Evolutionary conservation across 1,284 basidiomycete species (phyloP).

Genomic region (Filobasidium uniguttulatum): DNA sequence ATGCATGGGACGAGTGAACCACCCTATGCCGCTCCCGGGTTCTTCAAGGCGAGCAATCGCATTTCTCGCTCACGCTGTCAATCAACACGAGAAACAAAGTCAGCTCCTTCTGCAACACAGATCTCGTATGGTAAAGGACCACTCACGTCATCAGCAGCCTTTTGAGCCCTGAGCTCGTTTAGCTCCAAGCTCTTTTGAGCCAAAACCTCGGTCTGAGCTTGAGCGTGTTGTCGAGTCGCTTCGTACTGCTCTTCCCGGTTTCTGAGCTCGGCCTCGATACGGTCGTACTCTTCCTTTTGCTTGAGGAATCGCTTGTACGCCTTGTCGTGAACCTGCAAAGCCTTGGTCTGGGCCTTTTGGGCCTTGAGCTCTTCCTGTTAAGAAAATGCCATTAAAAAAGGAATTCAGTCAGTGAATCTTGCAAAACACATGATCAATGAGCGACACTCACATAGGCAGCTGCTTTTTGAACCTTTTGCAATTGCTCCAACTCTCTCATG

Average conservation of each 20-base stretch:
- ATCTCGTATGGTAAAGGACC: too few relatives aligned
- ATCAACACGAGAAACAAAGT: neutral
- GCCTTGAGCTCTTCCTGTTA: conserved; percentile 34
- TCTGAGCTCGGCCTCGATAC: conserved; percentile 31
- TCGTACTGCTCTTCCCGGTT: conserved; percentile 37
- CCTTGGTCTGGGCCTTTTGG: conserved; percentile 33
- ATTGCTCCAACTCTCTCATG: conserved; percentile 35
- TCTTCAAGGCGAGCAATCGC: conserved; percentile 35
- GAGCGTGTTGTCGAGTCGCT: conserved; percentile 19
- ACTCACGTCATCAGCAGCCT: conserved; percentile 40
- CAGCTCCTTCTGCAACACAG: neutral
- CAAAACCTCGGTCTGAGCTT: conserved; percentile 20
- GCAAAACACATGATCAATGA: too few relatives aligned
- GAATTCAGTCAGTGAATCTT: neutral
- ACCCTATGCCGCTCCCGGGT: conserved; percentile 33
- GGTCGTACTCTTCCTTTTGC: conserved; percentile 37
- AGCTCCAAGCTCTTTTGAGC: conserved; percentile 35
- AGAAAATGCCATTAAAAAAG: neutral
- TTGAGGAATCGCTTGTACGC: conserved; percentile 31
- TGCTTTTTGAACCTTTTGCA: conserved; percentile 33
- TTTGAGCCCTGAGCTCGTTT: conserved; percentile 37
- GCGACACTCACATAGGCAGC: conserved; percentile 21
- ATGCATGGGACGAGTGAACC: neutral
- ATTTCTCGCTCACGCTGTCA: conserved; percentile 36
- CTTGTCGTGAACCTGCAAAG: conserved; percentile 36